Base-by-base conservation (phyloP, 768 basidiomycete genomes). In the Dacryopinax spathularia region DNA sequence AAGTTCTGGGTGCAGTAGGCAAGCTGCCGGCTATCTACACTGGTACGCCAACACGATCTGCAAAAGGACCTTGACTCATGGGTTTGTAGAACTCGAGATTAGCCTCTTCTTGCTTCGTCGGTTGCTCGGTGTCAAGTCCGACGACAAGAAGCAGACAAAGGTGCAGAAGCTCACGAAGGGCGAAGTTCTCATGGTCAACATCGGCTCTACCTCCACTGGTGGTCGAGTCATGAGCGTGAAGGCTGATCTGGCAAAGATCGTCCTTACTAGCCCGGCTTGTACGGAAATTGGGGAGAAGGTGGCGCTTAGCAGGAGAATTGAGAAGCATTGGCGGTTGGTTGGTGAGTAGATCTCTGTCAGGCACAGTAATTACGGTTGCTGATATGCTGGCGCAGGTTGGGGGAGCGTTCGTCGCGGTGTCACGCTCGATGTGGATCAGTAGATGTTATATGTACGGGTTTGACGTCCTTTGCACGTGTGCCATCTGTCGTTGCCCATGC, bases 111-210 rank as follows among this genome's bases (percentile, higher is more conserved):
- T 98, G 33, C 87, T 99, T 34, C 89, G 96, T 65, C 85, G 96
- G 65, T 77, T 98, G 62, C 83, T 98, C n/a, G 95, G 96, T 73
- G 96, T 99, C 66, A 93, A 94, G 75, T 92, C 93, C 25, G 95
- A 97, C 75, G 96, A 98, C 78, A 96, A 94, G 79, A 99, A 97
- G 74, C 91, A 94, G 73, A 96, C 96, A 22, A 99, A 93, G 75
- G 76, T 91, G 25, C 80, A 89, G 62, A 96, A 96, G 74, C 82
- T 96, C 44, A 81, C 84, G 64, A 95, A 95, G 77, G 88, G 87
- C 75, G 94, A 96, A 76, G 81, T 94, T 1, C 76, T 97, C 1
- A 82, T 98, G 66, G 94, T 99, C 80, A 98, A 98, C 78, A 97
- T 99, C 64, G 94, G 95, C 20, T 95, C 92, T 22, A 97, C 93